A percentile compares a stretch with the other conserved stretches of the same genome.
Conservation (phyloP, 75 land plant genomes). For the Isoetes taiwanensis region DNA sequence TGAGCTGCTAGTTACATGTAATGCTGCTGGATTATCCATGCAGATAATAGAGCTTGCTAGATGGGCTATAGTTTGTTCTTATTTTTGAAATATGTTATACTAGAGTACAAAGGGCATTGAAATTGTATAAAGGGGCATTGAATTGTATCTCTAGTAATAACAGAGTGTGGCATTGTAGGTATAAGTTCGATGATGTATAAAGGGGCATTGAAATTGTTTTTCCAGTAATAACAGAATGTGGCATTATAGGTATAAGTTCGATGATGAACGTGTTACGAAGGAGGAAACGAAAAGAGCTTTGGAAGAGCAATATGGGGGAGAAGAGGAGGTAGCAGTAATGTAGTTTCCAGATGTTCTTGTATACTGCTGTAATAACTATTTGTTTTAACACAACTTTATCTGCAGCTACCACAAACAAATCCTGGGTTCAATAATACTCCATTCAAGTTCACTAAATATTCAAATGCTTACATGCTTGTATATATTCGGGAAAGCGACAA, state of each 20-base stretch:
- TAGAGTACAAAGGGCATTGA: too few species aligned
- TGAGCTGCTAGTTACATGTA: too few species aligned
- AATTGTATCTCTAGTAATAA: too few species aligned
- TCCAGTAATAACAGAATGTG: too few species aligned
- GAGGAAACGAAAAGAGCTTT: conserved; percentile 83
- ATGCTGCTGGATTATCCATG: too few species aligned
- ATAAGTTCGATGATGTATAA: too few species aligned
- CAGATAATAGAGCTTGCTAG: too few species aligned
- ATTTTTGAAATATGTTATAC: too few species aligned
- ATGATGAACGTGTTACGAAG: conserved; percentile 96
- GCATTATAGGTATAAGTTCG: conserved; percentile 78
- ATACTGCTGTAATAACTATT: neutral
- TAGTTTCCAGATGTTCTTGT: neutral
- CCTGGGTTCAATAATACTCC: conserved; percentile 94
- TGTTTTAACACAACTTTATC: neutral
- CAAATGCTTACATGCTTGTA: conserved; percentile 99
- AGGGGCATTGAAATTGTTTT: too few species aligned
- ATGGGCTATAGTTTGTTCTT: neutral
- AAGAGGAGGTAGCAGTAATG: conserved; percentile 97
- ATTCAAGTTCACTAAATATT: conserved; percentile 91
- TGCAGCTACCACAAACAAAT: conserved; percentile 84
- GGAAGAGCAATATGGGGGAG: conserved; percentile 98
- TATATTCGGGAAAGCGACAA: conserved; percentile 94
- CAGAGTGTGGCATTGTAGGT: conserved; percentile 43
- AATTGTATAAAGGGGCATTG: too few species aligned